A percentile compares a stretch with the other conserved stretches of the same genome.
phyloP scores from a whole-genome alignment of 2,329 filamentous ascomycete species.

The Xylariaceae sp. region DNA sequence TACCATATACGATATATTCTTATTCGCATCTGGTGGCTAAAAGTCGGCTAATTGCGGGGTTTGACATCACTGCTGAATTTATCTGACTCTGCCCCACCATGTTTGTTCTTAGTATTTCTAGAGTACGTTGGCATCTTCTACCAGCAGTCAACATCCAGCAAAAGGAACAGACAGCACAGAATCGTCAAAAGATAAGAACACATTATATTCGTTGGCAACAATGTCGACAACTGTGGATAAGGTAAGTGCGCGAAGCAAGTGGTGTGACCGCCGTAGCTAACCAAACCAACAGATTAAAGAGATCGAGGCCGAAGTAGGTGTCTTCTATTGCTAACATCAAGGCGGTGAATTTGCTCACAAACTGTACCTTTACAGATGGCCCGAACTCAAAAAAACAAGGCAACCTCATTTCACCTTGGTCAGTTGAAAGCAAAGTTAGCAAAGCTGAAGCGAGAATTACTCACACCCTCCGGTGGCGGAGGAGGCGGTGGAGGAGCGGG shows the following conservation, averaged over 20 bases:
- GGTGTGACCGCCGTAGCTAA: conserved; percentile 40
- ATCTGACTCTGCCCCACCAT: conserved; percentile 31
- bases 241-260: conserved; percentile 55
- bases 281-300: conserved; percentile 80
- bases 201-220: conserved; percentile 48
- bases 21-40: conserved; percentile 24
- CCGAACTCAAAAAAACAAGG: conserved; percentile 96
- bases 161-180: not conserved
- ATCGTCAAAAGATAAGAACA: not conserved
- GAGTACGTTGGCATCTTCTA: conserved; percentile 9
- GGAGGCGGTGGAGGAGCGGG: conserved; percentile 86
- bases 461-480: conserved; percentile 80
- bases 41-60: conserved; percentile 30
- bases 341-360: conserved; percentile 26
- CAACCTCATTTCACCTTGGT: conserved; percentile 89
- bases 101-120: conserved; percentile 12
- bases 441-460: conserved; percentile 93
- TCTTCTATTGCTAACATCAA: conserved; percentile 10
- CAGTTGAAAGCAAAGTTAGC: conserved; percentile 98
- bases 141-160: too few species aligned
- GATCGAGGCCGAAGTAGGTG: conserved; percentile 87
- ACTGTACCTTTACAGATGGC: conserved; percentile 70
- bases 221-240: conserved; percentile 99
- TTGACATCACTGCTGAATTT: conserved; percentile 37
- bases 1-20: not conserved